phyloP scores from a whole-genome alignment of 1,284 basidiomycete genomes.

The Cystobasidium pallidum region DNA sequence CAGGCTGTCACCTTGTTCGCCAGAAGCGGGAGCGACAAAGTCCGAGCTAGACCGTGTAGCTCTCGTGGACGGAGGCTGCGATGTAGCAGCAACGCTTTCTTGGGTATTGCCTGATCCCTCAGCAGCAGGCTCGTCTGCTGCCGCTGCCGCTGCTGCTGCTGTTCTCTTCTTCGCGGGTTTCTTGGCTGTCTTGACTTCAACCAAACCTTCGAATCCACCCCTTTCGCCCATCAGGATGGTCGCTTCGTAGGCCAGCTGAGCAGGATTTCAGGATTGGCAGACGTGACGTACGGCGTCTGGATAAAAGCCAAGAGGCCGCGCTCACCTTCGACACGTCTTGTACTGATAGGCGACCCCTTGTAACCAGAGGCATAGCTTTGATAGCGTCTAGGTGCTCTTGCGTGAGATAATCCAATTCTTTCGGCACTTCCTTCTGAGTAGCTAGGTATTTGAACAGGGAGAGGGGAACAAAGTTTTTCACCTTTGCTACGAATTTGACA shows the following conservation, averaged over 20 bases:
- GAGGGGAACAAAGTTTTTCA: slow-evolving; percentile 76
- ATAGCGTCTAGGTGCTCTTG: slow-evolving; percentile 57
- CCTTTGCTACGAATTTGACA: slow-evolving; percentile 69
- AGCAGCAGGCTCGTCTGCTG: neutral
- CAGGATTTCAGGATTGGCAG: neutral
- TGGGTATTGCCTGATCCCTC: slow-evolving; percentile 7
- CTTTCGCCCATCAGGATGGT: slow-evolving; percentile 69
- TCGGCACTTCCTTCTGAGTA: slow-evolving; percentile 58
- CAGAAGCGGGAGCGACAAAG: neutral
- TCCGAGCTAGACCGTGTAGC: neutral
- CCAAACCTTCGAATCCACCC: slow-evolving; percentile 62
- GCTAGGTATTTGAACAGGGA: slow-evolving; percentile 72
- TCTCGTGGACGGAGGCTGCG: neutral
- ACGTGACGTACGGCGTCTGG: neutral
- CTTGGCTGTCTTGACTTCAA: slow-evolving; percentile 25
- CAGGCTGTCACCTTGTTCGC: neutral
- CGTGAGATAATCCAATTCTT: slow-evolving; percentile 60
- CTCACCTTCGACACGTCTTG: slow-evolving; percentile 66
- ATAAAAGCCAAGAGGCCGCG: neutral
- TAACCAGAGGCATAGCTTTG: slow-evolving; percentile 76
- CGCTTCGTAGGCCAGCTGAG: slow-evolving; percentile 69
- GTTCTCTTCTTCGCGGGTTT: slow-evolving; percentile 22
- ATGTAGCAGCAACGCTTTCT: slow-evolving; percentile 9
- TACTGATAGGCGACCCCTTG: slow-evolving; percentile 81
- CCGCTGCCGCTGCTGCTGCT: slow-evolving; percentile 15